Base-by-base conservation (phyloP, 2,329 filamentous ascomycete genomes). In the Fusarium illudens region DNA sequence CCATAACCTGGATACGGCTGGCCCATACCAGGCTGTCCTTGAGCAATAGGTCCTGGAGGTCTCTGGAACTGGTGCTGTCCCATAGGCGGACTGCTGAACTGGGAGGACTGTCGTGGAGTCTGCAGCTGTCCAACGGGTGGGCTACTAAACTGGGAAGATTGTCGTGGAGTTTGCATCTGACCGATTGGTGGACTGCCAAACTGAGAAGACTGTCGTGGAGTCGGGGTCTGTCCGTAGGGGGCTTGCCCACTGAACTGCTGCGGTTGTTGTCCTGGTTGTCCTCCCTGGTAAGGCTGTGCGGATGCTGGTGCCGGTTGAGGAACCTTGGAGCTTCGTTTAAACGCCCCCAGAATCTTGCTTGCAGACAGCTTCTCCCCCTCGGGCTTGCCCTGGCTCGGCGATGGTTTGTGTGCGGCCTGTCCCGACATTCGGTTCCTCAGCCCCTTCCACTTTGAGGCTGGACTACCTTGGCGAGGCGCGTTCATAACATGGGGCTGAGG, bases 381-480 rank as follows among this genome's bases (percentile, higher is more conserved):
- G 4, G 58, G 22, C 51, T 71, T 73, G 27, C 50, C 52, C 20
- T 72, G 67, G 8, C 46, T 56, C 9, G 70, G 53, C 13, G 62
- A 56, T 42, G 62, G 54, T 37, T 65, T 75, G 4, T 68, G 68
- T 2, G 64, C 56, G 51, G 72, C 65, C 50, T 80, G 78, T 19
- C 60, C 75, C 4, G 74, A 76, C 68, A 80, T 64, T 32, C 77
- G 73, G 30, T 73, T 78, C 57, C 58, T 76, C 17, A 79, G 46
- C 3, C 73, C 77, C 59, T 77, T 79, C 78, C 77, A 79, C 42
- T 74, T 75, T 4, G 75, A 77, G 6, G 71, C 71, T 13, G 72
- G 65, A 29, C 68, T 67, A 10, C 66, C 67, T 27, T 73, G 64
- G 9, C 66, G 67, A 53, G 52, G 27, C 6, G 51, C 56, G 39